These are phyloP conservation scores for Phaseolus coccineus DNA, from an alignment of 331 rosid genomes.

Conservation along the genomic window DNA sequence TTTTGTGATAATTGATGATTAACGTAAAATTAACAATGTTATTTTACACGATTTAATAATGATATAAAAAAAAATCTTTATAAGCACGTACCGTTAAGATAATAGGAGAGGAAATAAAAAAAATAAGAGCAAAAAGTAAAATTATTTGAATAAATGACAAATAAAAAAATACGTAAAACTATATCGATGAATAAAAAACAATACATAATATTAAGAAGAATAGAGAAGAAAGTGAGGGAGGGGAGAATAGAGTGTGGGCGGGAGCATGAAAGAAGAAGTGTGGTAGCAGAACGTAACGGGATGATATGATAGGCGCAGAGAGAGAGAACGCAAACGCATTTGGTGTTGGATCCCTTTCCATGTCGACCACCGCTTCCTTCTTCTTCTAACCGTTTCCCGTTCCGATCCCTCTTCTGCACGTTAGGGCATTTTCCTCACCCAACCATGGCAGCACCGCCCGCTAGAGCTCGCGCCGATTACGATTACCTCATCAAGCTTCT, in stretches of 20 bases:
- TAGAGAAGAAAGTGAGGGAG: background rate
- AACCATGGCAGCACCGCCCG: constrained; percentile 65
- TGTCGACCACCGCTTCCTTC: constrained; percentile 43
- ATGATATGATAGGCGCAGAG: constrained; percentile 15
- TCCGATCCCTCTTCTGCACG: constrained; percentile 31
- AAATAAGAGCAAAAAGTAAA: too few relatives aligned
- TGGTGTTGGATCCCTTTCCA: constrained; percentile 42
- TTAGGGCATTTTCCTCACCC: background rate
- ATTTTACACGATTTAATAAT: too few relatives aligned
- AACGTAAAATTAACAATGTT: too few relatives aligned
- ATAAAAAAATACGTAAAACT: too few relatives aligned
- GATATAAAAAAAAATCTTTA: too few relatives aligned
- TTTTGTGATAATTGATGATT: too few relatives aligned
- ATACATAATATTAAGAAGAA: too few relatives aligned
- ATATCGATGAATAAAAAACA: too few relatives aligned
- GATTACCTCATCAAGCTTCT: constrained; percentile 90
- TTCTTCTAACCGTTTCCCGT: constrained; percentile 39
- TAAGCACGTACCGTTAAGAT: too few relatives aligned
- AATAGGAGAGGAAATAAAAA: too few relatives aligned
- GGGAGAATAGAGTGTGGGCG: constrained; percentile 36
- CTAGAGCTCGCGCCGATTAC: constrained; percentile 88
- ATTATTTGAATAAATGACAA: too few relatives aligned
- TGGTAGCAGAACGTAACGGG: constrained; percentile 33
- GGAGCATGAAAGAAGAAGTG: constrained; percentile 23
- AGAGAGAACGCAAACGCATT: constrained; percentile 12